Evolutionary conservation across 2,329 filamentous ascomycete species (phyloP), one percentile per base, ranked within the genome.

Genomic region (Mycosphaerella arachidis): DNA sequence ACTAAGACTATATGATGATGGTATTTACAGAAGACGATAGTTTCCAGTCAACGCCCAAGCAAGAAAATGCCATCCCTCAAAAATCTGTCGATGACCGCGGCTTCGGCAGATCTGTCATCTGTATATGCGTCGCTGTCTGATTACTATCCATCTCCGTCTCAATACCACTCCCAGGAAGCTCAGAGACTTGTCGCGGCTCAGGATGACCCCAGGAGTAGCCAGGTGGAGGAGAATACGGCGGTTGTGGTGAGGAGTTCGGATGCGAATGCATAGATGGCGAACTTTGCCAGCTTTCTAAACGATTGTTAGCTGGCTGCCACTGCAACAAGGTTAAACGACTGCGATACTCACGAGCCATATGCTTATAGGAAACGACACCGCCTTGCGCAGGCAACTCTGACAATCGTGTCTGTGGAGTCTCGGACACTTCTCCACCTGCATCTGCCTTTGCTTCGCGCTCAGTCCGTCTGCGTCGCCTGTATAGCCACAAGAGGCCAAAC

Each of bases 401-500:
- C 13, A 55, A 24, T 40, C 33, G 27, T 35, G 27, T n/a, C 35
- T 55, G 31, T 13, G n/a, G 18, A 20, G 53, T 37, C 33, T 29
- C 27, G 5, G 18, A 30, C 9, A 48, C 20, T 37, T 45, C 33
- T 20, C 13, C 18, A 9, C 6, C 33, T 13, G 33, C 16, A 9
- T 13, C 33, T 13, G 33, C 16, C 24, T 27, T 35, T 29, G 35
- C 37, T 45, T 40, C 37, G 37, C 37, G 37, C 10, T 40, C 37
- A n/a, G n/a, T n/a, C 37, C 37, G 53, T 18, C 46, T 27, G n/a
- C 53, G 58, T 16, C 53, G 53, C 4, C 54, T 53, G 7, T 31
- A 43, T 16, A 51, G 54, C 51, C 52, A 56, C 6, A 60, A n/a
- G 8, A 60, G 16, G 12, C 45, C 54, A 13, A 60, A 33, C 4